A percentile compares a stretch with the other conserved stretches of the same genome.
Evolutionary conservation across 2,329 filamentous ascomycete genomes (phyloP).

Genomic region (Xylariaceae sp.): DNA sequence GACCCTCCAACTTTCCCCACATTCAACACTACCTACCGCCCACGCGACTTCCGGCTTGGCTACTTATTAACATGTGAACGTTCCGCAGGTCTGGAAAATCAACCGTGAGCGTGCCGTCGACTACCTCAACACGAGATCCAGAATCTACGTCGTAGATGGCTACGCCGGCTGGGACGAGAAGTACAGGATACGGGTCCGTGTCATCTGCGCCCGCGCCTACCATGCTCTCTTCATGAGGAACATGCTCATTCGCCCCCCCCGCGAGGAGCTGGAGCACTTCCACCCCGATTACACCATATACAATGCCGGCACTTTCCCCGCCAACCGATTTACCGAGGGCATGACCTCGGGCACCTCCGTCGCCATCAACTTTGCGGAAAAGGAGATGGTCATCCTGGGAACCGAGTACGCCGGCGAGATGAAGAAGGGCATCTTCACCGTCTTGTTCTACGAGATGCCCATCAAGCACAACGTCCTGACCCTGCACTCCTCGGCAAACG

Average conservation of each 20-base stretch:
- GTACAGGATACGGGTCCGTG: conserved; percentile 94
- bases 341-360: conserved; percentile 99
- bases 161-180: conserved; percentile 98
- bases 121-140: conserved; percentile 97
- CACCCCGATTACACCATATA: conserved; percentile 99
- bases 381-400: conserved; percentile 99
- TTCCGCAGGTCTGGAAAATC: conserved; percentile 99
- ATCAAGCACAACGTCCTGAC: conserved; percentile 99
- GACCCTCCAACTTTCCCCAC: conserved; percentile 1
- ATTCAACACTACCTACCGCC: neutral
- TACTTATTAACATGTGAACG: neutral
- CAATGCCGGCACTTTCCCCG: conserved; percentile 97
- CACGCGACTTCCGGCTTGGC: too few species aligned
- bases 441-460: conserved; percentile 99
- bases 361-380: conserved; percentile 97
- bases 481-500: conserved; percentile 96
- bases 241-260: conserved; percentile 94
- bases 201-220: conserved; percentile 97
- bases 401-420: conserved; percentile 97
- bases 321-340: conserved; percentile 94
- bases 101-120: conserved; percentile 98
- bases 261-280: conserved; percentile 93
- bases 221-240: conserved; percentile 99
- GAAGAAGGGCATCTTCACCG: conserved; percentile 98
- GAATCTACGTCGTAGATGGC: conserved; percentile 97